Evolutionary conservation across 371 early-diverging fungal species (phyloP).

Genomic region (Mucor indicus): DNA sequence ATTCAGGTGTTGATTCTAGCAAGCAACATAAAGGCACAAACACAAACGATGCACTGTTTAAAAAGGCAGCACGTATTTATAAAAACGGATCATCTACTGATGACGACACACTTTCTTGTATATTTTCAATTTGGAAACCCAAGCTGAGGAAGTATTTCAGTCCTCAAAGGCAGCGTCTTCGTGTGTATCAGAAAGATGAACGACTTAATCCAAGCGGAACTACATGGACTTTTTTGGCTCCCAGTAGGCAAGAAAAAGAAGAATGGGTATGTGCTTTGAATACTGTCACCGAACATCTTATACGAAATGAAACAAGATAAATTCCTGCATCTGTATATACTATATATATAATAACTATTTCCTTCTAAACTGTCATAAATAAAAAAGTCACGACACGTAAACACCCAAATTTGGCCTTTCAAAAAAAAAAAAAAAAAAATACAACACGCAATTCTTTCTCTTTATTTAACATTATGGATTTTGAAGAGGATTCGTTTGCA

Average conservation of each 20-base stretch:
- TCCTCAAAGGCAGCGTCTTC: constrained; percentile 20
- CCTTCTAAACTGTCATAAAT: no score
- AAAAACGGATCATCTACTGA: constrained; percentile 45
- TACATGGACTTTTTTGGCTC: constrained; percentile 30
- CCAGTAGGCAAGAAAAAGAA: constrained; percentile 40
- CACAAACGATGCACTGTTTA: constrained; percentile 15
- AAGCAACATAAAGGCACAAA: constrained; percentile 18
- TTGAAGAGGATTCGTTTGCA: constrained; percentile 29
- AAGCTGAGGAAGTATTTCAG: constrained; percentile 37
- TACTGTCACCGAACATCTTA: constrained; percentile 33
- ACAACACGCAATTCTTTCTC: background rate
- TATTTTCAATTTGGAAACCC: constrained; percentile 60
- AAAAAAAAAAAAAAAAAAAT: no score
- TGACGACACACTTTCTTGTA: constrained; percentile 49
- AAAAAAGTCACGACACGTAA: no score
- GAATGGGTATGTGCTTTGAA: constrained; percentile 49
- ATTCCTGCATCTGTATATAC: no score
- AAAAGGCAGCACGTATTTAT: constrained; percentile 44
- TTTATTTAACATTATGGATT: constrained; percentile 21
- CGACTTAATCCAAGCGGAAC: constrained; percentile 24
- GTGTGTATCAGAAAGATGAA: constrained; percentile 21
- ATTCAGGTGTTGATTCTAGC: constrained; percentile 43
- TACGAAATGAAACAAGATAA: constrained; percentile 10
- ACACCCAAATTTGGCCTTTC: background rate
- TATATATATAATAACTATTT: no score